These are phyloP conservation scores for Magnaporthales sp. DNA, from an alignment of 2,329 filamentous ascomycete species.

Conservation along the genomic window DNA sequence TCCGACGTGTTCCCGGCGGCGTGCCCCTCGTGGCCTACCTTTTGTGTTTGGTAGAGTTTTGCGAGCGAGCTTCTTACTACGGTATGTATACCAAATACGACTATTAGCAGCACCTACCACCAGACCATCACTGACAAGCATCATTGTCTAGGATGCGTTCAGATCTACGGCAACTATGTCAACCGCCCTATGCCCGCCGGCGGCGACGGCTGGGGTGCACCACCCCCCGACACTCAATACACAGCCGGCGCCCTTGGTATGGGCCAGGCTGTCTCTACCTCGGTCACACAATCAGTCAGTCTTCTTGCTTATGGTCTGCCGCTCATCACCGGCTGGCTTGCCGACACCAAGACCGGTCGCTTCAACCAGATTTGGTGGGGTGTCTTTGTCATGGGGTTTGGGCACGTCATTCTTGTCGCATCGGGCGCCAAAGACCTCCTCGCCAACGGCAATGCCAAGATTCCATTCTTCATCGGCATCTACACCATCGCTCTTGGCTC, in stretches of 20 bases:
- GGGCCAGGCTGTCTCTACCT: conserved; percentile 44
- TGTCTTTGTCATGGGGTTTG: conserved; percentile 56
- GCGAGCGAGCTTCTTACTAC: conserved; percentile 72
- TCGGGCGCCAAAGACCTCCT: conserved; percentile 41
- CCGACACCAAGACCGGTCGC: conserved; percentile 62
- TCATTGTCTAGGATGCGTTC: conserved; percentile 44
- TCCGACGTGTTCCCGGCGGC: conserved; percentile 53
- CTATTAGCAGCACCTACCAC: conserved; percentile 32
- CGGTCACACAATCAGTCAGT: conserved; percentile 43
- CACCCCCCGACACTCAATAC: conserved; percentile 27
- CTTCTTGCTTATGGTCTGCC: conserved; percentile 51
- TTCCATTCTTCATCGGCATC: conserved; percentile 52
- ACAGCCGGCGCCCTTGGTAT: conserved; percentile 51
- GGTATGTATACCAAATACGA: conserved; percentile 44
- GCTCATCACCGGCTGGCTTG: conserved; percentile 45
- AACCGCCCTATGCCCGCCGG: conserved; percentile 48
- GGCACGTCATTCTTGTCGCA: conserved; percentile 59
- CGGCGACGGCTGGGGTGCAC: conserved; percentile 27
- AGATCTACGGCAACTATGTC: conserved; percentile 51
- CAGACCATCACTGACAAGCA: conserved; percentile 19
- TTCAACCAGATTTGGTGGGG: conserved; percentile 65
- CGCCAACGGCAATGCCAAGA: conserved; percentile 33
- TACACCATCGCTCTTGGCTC: conserved; percentile 56
- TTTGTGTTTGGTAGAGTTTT: conserved; percentile 64
- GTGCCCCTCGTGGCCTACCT: conserved; percentile 60